Percentiles rank a stretch among this genome's conserved stretches.
Conservation (phyloP, 2,329 filamentous ascomycete species). For the Hawksworthiomyces lignivorus region DNA sequence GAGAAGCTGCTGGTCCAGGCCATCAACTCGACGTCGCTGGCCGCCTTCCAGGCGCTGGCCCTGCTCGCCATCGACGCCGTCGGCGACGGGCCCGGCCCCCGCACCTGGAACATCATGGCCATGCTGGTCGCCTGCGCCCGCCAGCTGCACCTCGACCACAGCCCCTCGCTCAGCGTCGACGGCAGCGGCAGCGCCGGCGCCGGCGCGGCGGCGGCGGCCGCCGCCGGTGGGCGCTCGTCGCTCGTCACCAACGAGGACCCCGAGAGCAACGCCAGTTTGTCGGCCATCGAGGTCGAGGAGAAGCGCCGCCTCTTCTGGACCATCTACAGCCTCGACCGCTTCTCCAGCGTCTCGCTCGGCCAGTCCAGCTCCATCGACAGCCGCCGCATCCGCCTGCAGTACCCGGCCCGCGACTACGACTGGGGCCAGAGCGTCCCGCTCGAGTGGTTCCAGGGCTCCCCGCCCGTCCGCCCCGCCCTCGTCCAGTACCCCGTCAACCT, state of each 20-base stretch:
- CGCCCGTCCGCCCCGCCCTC: not conserved
- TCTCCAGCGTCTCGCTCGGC: constrained; percentile 11
- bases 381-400: constrained; percentile 8
- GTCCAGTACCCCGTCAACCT: not conserved
- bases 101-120: constrained; percentile 14
- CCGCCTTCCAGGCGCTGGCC: constrained; percentile 8
- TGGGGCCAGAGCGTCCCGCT: constrained; percentile 6
- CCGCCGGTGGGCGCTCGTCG: not conserved
- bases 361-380: constrained; percentile 11
- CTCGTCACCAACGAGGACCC: not conserved
- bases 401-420: constrained; percentile 7
- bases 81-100: constrained; percentile 10
- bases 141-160: constrained; percentile 9
- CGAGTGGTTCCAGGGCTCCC: constrained; percentile 7
- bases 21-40: constrained; percentile 9
- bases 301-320: constrained; percentile 14
- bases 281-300: constrained; percentile 10
- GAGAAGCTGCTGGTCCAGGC: constrained; percentile 8
- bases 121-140: constrained; percentile 11
- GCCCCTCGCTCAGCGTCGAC: not conserved
- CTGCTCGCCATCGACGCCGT: constrained; percentile 11
- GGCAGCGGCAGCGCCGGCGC: constrained; percentile 4
- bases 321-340: constrained; percentile 13
- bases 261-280: not conserved
- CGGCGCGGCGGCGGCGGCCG: not conserved